Evolutionary conservation across 2,329 filamentous ascomycete genomes (phyloP).

Genomic region (Colletotrichum cuscutae): DNA sequence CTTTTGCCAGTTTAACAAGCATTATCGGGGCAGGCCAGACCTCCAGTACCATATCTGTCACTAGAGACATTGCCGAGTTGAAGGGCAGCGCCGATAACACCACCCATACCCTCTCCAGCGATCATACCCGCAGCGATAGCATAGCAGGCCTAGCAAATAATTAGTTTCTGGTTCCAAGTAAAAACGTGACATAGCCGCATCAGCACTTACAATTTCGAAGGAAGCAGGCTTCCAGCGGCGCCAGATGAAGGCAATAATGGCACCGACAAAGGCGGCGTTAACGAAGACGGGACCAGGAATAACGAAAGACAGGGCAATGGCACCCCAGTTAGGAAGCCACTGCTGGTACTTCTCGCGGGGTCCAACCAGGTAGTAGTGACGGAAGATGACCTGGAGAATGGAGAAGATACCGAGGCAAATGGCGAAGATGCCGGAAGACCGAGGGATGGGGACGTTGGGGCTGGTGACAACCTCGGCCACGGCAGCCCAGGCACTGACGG

Average conservation of each 20-base stretch:
- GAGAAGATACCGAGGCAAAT: slow-evolving; percentile 65
- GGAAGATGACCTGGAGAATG: slow-evolving; percentile 60
- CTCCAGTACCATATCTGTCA: slow-evolving; percentile 43
- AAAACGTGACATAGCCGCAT: background rate
- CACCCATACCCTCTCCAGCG: slow-evolving; percentile 71
- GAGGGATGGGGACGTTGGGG: slow-evolving; percentile 64
- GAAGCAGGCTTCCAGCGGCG: slow-evolving; percentile 59
- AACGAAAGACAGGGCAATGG: slow-evolving; percentile 68
- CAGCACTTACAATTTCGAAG: slow-evolving; percentile 57
- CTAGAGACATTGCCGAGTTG: slow-evolving; percentile 47
- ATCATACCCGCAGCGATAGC: slow-evolving; percentile 70
- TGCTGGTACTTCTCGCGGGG: slow-evolving; percentile 62
- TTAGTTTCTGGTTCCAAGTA: background rate
- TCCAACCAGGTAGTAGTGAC: slow-evolving; percentile 65
- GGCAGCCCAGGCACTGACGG: slow-evolving; percentile 69
- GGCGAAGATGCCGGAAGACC: slow-evolving; percentile 65
- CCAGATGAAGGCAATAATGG: slow-evolving; percentile 63
- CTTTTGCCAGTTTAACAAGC: slow-evolving; percentile 37
- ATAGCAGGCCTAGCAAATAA: slow-evolving; percentile 57
- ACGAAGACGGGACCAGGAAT: slow-evolving; percentile 66
- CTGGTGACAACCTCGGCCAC: slow-evolving; percentile 70
- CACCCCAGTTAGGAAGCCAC: slow-evolving; percentile 72
- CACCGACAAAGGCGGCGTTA: slow-evolving; percentile 68
- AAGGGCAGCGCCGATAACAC: slow-evolving; percentile 56
- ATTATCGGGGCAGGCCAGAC: slow-evolving; percentile 43